Base-by-base conservation (phyloP, 2,329 filamentous ascomycete species). In the Penicillium sp. region DNA sequence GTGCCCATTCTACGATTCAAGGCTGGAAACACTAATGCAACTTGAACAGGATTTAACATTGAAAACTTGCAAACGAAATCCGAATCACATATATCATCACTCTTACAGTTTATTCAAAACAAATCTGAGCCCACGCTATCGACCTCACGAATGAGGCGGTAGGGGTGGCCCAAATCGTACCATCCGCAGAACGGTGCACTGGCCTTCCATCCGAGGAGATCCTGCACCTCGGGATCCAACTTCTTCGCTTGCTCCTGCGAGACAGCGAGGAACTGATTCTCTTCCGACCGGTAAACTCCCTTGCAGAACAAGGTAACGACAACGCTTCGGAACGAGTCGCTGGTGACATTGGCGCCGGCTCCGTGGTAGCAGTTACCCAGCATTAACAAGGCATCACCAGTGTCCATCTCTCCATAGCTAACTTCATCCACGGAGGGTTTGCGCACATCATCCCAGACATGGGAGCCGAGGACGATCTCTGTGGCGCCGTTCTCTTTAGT, bases 401-500 rank as follows among this genome's bases (percentile, higher is more conserved):
- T 60, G n/a, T 77, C 71, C 14, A 79, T 65, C 49, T 78, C 75
- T 1, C 74, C 76, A 0, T 73, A 69, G 2, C 75, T 63, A 1
- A 75, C 73, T 47, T 79, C 77, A 9, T 75, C 68, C 22, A 73
- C 67, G 10, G 70, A 57, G 1, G 77, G 77, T 5, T 63, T 65
- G 0, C 73, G 68, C 0, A 77, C 73, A 6, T 71, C 66, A 0
- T 70, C 74, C 77, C 77, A 79, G 4, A 76, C 64, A 57, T 79
- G 77, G 11, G 71, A 75, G 6, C 71, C 70, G 0, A 76, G 76
- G 39, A 78, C 78, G 1, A 71, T 73, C n/a, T 76, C 63, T 0
- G 76, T 79, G 1, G 75, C 76, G 1, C 77, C 76, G 45, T 79
- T 79, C 39, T 75, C 73, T 19, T 67, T 69, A 1, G 75, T 77